Evolutionary conservation across 176 grass and related monocot genomes (phyloP), one percentile per base, ranked within the genome.

Genomic region (Hyparrhenia diplandra): DNA sequence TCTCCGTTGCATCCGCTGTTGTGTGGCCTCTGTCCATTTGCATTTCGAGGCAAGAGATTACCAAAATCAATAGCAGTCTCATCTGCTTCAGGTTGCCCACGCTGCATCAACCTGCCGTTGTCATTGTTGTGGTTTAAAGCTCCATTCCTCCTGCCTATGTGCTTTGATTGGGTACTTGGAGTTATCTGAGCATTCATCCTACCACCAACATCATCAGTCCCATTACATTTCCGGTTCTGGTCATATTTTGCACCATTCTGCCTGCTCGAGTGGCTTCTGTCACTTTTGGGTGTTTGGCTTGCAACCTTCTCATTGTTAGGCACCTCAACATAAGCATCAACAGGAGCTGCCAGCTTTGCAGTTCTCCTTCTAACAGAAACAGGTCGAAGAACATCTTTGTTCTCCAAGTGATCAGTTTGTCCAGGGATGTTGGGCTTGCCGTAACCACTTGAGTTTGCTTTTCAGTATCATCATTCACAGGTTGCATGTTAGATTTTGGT

Each of bases 301-400:
- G 45, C 79, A 41, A 31, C 36, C 77, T 85, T 88, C 74, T 88
- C 90, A 67, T 85, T 80, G 30, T 70, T 17, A 64, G 83, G 43
- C 6, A 13, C 78, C 63, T 75, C 82, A 66, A 34, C 59, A 30
- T 30, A 71, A 51, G 20, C 13, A 82, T 77, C 74, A 69, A 73
- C 58, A 74, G 57, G 32, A 39, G 52, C 23, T 59, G 60, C 57
- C 32, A 58, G 46, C 75, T 86, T 92, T 69, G 77, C 57, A 80
- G 73, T 40, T 78, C 82, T 91, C 36, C 82, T 93, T 57, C 92
- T 91, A 16, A 93, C 92, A 47, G 90, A 95, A 88, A 89, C 51
- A 43, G 86, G 96, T 21, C 52, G 86, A 59, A 67, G 63, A 81
- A 71, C 76, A 78, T 85, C 76, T 47, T 24, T 85, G 61, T 71